Evolutionary conservation across 2,329 filamentous ascomycete genomes (phyloP), one percentile per base, ranked within the genome.

Genomic region (Botrytis galanthina): DNA sequence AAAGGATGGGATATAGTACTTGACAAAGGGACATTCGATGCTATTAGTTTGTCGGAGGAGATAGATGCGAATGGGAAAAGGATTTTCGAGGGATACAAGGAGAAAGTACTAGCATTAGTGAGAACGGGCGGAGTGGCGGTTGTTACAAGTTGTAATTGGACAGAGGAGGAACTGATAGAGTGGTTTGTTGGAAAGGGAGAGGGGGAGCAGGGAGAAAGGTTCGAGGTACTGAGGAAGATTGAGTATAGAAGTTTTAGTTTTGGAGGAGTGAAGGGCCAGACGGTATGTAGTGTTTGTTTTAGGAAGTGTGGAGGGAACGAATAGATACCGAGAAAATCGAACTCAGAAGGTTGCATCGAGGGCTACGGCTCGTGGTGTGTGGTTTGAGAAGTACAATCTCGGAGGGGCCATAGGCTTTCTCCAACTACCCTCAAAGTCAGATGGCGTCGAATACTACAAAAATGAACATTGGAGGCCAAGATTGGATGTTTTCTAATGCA

Each of bases 1-100:
- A 37, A 75, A 1, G 92, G 92, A 0, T 98, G 95, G 84, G 94
- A 98, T 82, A 89, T 98, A 0, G 91, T 98, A 0, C 87, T 98
- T n/a, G 96, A 99, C 83, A 99, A 99, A 84, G 96, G 96, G 62
- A 99, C 96, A 0, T 99, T 98, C 81, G 96, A 99, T 84, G 96
- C 96, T 18, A 92, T 99, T 48, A 94, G 91, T 68, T 85, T 98
- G n/a, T 89, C 87, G 71, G 86, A 86, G 73, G 89, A 90, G 76
- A 82, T 80, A 44, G 85, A 86, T 76, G 83, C 83, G 70, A 81
- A 82, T 22, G 90, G 87, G 0, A 84, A 88, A 54, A 87, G 92
- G 71, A 85, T 92, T 20, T 92, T 90, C 80, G 93, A 97, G 81
- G 86, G 87, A 5, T 99, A 99, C 83, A 87, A 89, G 66, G 86